Evolutionary conservation across 345 rosid genomes (phyloP), one percentile per base, ranked within the genome.

Genomic region (Aquilaria yunnanensis): DNA sequence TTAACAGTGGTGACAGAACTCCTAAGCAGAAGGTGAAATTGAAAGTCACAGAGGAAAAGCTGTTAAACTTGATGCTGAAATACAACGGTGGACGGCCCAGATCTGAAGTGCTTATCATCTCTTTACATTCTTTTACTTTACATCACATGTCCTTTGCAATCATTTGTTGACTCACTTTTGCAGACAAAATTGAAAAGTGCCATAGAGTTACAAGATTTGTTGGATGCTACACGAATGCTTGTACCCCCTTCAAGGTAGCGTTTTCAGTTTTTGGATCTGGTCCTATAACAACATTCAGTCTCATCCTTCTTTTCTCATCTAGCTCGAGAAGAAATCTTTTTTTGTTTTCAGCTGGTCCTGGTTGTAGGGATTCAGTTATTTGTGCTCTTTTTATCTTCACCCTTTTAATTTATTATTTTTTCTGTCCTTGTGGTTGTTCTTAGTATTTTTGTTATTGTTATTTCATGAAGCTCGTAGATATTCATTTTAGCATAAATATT

Each of bases 131-230:
- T 41, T 14, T 47, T 16, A 33, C n/a, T 9, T 60, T 10, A 0
- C 3, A 14, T 33, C 10, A 65, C 41, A 48, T 54, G 37, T 54
- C 51, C 59, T n/a, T 12, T 13, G 45, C 47, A 59, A 56, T 12
- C 50, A 56, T 5, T 41, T 32, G 23, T 45, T 60, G 60, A 31
- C 48, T 45, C 12, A 55, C 60, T 70, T 54, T 72, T 61, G 69
- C 81, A 90, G 97, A 90, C 96, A 65, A 91, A 91, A 79, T 94
- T 88, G 63, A 91, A 91, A 81, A 91, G 80, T 74, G 97, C 96
- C 12, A 65, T 91, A 58, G 85, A 91, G 74, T 72, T 91, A 80
- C 97, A 91, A 91, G 97, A 91, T 79, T 74, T 91, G 67, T 69
- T 91, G 72, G 97, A 91, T 80, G 97, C 97, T 67, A 91, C 97